Evolutionary conservation across 169 alveolate species (phyloP), one percentile per base, ranked within the genome.

Genomic region (Plasmodium gallinaceum): DNA sequence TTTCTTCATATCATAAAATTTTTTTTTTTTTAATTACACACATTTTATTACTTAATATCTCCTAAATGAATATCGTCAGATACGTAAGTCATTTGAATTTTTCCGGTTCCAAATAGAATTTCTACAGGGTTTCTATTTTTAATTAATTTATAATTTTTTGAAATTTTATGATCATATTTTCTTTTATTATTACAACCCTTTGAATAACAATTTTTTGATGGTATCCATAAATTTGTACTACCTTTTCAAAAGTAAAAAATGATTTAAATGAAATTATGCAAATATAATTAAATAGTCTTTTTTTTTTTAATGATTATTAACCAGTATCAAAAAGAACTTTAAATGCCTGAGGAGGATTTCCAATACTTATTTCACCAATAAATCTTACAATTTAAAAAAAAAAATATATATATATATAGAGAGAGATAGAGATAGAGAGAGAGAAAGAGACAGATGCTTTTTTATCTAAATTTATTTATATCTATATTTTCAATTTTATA

Each of bases 141-240:
- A 22, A 48, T 26, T 69, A 57, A 54, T 68, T 69, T 83, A 61
- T 83, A 83, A 83, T 83, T 83, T 58, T 83, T 83, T 43, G 91
- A 83, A 43, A 83, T 60, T 52, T 61, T 83, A 60, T 83, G 83
- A 18, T 83, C 91, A 71, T 83, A 83, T 69, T 83, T 83, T 54
- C 65, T 54, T 68, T 83, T 83, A 45, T 61, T 83, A 24, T 42
- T 48, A 48, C 97, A 95, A 58, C 75, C 70, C 57, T 91, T 52
- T 66, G 76, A 62, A 7, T 46, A 70, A 92, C 97, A 95, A 57
- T 85, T 65, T 22, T 75, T 73, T 51, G 91, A 85, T 85, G 95
- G 95, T 18, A 94, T 92, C 97, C 97, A 95, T 46, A 94, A 83
- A 91, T 94, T 94, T 74, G 95, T 91, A 39, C 96, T 92, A 39